Base-by-base conservation (phyloP, 257 asterid species). In the Nemophila menziesii region DNA sequence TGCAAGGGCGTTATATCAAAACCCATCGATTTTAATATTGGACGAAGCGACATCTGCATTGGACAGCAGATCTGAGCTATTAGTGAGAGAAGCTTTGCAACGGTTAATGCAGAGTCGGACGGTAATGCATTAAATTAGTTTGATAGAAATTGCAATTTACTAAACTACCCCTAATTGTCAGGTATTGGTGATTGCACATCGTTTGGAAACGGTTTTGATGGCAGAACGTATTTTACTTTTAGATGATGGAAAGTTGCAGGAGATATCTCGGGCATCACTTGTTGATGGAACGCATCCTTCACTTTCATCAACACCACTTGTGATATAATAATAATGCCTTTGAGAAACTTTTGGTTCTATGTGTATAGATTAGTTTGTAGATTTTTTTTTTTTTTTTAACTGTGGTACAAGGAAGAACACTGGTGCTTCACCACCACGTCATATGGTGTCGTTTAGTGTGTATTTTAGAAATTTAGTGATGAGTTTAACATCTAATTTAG, bases 1-100 rank as follows among this genome's bases (percentile, higher is more conserved):
- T 57, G 97, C 97, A 3, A 67, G 95, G 62, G 92, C 81, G 38
- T 78, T 87, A 26, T 87, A 87, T 62, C 97, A 87, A 67, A 62
- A 83, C 51, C 97, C 97, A 3, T 80, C 97, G 21, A 78, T 87
- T 72, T 77, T 87, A 50, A 75, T 87, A 51, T 51, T 83, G 73
- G 97, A 87, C 55, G 97, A 87, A 75, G 97, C 97, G 42, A 87
- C 93, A 66, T 87, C 95, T 41, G 95, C 95, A 22, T 66, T 87
- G 52, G 97, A 87, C 66, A 70, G 83, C 76, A 64, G 69, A 55
- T 83, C 97, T 10, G 97, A 87, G 81, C 50, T 71, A 20, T 44
- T 79, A 72, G 93, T 87, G 52, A 78, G 97, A 52, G 77, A 62
- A 65, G 95, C 97, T 59, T 67, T 87, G 69, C 83, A 83, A 57